These are phyloP conservation scores for Colletotrichum tofieldiae DNA, from an alignment of 2,329 filamentous ascomycete genomes.

Conservation along the genomic window DNA sequence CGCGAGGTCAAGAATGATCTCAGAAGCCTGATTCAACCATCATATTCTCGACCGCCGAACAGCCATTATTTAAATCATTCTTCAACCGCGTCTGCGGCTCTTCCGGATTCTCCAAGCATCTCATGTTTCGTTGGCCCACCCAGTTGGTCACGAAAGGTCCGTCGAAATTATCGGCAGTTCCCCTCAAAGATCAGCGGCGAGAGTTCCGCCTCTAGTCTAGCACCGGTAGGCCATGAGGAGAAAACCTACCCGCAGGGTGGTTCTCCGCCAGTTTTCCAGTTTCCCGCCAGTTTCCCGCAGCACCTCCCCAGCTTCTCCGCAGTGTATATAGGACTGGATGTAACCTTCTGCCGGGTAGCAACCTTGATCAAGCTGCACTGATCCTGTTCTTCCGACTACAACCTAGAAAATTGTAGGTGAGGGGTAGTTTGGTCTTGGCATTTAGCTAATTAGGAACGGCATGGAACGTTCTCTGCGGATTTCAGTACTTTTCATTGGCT, in stretches of 20 bases:
- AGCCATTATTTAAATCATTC: slow-evolving; percentile 13
- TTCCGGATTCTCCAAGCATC: background rate
- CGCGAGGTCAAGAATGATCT: background rate
- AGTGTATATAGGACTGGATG: background rate
- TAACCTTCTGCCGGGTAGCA: background rate
- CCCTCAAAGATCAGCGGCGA: background rate
- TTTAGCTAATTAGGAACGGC: background rate
- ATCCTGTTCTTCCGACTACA: background rate
- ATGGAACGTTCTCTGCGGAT: background rate
- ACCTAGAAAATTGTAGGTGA: background rate
- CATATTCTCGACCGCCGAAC: background rate
- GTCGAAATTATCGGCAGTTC: slow-evolving; percentile 38
- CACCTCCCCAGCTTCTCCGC: background rate
- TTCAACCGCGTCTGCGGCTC: background rate
- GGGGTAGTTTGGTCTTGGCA: slow-evolving; percentile 6
- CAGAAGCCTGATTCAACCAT: background rate
- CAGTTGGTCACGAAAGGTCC: slow-evolving; percentile 9
- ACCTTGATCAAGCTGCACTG: background rate
- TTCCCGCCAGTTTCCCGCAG: slow-evolving; percentile 7
- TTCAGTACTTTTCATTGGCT: background rate
- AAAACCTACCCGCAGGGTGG: background rate
- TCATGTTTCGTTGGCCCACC: background rate
- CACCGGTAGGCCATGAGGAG: background rate
- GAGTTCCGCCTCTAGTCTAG: background rate
- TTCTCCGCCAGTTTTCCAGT: slow-evolving; percentile 8